phyloP scores from a whole-genome alignment of 345 rosid genomes.

The Eucalyptus shirleyi region DNA sequence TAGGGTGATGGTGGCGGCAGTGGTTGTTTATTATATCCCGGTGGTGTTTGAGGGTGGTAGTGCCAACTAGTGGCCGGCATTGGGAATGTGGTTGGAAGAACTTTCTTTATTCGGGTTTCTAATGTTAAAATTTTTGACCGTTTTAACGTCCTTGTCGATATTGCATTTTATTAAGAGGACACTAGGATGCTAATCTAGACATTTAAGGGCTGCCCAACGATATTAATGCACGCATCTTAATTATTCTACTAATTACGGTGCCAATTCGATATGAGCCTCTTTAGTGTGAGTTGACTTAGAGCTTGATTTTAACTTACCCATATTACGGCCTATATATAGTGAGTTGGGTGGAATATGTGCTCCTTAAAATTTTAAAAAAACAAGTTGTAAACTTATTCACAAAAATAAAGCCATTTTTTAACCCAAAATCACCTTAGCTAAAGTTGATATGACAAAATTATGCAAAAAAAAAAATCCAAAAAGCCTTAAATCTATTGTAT shows the following conservation, averaged over 20 bases:
- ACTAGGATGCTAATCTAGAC: background rate
- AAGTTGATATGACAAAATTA: background rate
- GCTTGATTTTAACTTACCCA: background rate
- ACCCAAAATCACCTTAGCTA: background rate
- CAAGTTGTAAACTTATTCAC: background rate
- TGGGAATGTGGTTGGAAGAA: background rate
- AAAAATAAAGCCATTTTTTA: background rate
- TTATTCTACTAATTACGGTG: background rate
- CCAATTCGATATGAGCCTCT: background rate
- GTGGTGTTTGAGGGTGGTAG: background rate
- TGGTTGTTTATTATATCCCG: background rate
- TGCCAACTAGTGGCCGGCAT: background rate
- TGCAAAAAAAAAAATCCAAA: background rate
- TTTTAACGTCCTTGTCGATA: background rate
- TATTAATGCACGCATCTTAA: background rate
- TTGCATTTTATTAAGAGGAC: background rate
- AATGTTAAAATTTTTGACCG: background rate
- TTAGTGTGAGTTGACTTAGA: background rate
- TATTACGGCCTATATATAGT: background rate
- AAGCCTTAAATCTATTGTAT: accelerated
- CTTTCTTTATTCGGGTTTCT: background rate
- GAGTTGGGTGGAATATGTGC: background rate
- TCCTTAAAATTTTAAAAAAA: background rate
- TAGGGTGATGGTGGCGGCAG: background rate
- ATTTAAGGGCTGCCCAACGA: background rate